phyloP scores from a whole-genome alignment of 1,139 yeast species.

The Yamadazyma friedrichii region DNA sequence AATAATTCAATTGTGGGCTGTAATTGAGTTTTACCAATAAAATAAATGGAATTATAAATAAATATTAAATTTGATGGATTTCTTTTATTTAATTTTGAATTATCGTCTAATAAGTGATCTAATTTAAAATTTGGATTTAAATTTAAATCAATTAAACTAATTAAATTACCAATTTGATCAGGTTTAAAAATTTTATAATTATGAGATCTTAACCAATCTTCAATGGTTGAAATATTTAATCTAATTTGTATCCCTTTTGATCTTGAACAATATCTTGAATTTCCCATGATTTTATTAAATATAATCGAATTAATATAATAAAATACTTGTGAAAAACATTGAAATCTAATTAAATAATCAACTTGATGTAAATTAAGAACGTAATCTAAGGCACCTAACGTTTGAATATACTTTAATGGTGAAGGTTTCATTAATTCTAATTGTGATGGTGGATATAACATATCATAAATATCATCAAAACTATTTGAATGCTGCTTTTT shows the following conservation, averaged over 20 bases:
- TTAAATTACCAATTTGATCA: constrained; percentile 29
- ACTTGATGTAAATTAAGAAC: constrained; percentile 81
- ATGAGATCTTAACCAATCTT: constrained; percentile 90
- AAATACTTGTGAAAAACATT: constrained; percentile 74
- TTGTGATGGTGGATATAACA: constrained; percentile 71
- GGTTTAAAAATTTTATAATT: constrained; percentile 57
- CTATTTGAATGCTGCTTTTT: constrained; percentile 41
- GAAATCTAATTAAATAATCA: constrained; percentile 71
- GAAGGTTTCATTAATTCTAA: constrained; percentile 72
- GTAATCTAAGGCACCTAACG: constrained; percentile 83
- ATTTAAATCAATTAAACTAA: constrained; percentile 19
- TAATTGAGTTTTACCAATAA: constrained; percentile 63
- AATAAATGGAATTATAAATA: constrained; percentile 55
- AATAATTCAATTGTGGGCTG: constrained; percentile 75
- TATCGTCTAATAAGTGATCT: constrained; percentile 24
- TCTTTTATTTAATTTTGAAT: constrained; percentile 14
- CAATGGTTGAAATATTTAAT: constrained; percentile 78
- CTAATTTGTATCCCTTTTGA: constrained; percentile 87
- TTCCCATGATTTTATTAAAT: constrained; percentile 70
- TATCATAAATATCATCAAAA: constrained; percentile 67
- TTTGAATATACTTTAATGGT: constrained; percentile 81
- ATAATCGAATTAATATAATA: constrained; percentile 73
- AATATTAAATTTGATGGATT: constrained; percentile 40
- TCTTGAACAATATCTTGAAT: constrained; percentile 69
- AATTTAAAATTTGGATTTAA: constrained; percentile 16